These are phyloP conservation scores for Lactuca sativa DNA, from an alignment of 129 eudicot genomes.

Conservation along the genomic window DNA sequence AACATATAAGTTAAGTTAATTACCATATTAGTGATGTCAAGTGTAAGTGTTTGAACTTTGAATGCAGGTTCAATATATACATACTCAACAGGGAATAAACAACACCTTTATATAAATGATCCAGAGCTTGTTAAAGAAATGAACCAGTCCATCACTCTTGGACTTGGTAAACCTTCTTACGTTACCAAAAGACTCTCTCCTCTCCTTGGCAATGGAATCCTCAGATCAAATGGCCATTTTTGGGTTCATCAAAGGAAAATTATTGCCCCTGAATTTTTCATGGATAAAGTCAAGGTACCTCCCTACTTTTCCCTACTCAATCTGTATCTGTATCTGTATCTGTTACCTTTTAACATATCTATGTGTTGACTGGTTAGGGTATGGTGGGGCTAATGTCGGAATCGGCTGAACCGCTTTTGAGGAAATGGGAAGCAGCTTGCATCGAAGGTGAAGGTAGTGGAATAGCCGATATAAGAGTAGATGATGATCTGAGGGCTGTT, in stretches of 20 bases:
- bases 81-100: conserved; percentile 79
- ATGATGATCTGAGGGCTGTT: conserved; percentile 65
- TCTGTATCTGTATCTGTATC: not conserved
- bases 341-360: not conserved
- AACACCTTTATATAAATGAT: conserved; percentile 81
- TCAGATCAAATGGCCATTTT: conserved; percentile 74
- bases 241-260: conserved; percentile 94
- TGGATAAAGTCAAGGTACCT: conserved; percentile 95
- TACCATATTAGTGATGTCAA: not conserved
- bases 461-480: conserved; percentile 61
- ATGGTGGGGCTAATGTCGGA: conserved; percentile 86
- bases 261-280: conserved; percentile 86
- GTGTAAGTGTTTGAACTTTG: conserved; percentile 6
- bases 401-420: conserved; percentile 49
- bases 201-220: conserved; percentile 89
- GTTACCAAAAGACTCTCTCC: conserved; percentile 82
- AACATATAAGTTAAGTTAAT: too few relatives aligned
- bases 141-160: conserved; percentile 66
- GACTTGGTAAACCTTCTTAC: conserved; percentile 81
- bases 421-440: conserved; percentile 66
- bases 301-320: conserved; percentile 17
- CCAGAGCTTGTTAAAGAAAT: conserved; percentile 84
- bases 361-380: conserved; percentile 43
- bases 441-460: conserved; percentile 59
- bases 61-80: conserved; percentile 69